Evolutionary conservation across 352 stramenopile species (phyloP).

Genomic region (Phytophthora nicotianae): DNA sequence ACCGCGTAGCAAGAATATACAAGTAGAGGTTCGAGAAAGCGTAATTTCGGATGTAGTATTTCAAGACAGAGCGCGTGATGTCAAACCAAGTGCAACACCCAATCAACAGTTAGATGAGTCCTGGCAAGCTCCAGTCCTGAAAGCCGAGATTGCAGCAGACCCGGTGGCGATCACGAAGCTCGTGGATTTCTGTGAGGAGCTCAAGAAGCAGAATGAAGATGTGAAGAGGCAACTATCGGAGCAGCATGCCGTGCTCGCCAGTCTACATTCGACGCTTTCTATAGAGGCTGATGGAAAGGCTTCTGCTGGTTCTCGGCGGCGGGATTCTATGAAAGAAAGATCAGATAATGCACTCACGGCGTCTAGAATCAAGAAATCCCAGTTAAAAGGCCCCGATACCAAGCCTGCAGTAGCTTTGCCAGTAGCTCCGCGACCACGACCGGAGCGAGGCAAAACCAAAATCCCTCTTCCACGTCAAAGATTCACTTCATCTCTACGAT

Average conservation of each 20-base stretch:
- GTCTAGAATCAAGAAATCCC: background rate
- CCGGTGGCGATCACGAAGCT: conserved; percentile 45
- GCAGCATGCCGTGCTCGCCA: conserved; percentile 51
- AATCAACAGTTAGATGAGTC: conserved; percentile 23
- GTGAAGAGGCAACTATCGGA: conserved; percentile 53
- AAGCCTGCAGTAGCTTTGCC: conserved; percentile 3
- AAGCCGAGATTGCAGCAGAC: conserved; percentile 19
- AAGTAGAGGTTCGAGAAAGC: background rate
- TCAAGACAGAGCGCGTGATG: background rate
- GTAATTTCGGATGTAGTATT: background rate
- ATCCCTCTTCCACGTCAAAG: conserved; percentile 34
- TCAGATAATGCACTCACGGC: background rate
- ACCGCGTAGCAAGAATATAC: background rate
- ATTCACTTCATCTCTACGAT: conserved; percentile 8
- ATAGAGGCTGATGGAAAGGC: conserved; percentile 1
- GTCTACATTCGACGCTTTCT: conserved; percentile 25
- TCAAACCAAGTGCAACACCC: conserved; percentile 1
- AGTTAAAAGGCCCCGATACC: background rate
- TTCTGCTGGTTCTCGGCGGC: background rate
- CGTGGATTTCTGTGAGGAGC: conserved; percentile 59
- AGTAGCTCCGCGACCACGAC: conserved; percentile 23
- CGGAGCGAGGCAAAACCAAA: conserved; percentile 35
- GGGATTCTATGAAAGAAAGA: conserved; percentile 1
- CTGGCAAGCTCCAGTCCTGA: background rate
- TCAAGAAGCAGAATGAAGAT: conserved; percentile 66